A percentile compares a stretch with the other conserved stretches of the same genome.
Evolutionary conservation across 164 flowering plant species (phyloP).

Genomic region (Magnolia changhungtana): DNA sequence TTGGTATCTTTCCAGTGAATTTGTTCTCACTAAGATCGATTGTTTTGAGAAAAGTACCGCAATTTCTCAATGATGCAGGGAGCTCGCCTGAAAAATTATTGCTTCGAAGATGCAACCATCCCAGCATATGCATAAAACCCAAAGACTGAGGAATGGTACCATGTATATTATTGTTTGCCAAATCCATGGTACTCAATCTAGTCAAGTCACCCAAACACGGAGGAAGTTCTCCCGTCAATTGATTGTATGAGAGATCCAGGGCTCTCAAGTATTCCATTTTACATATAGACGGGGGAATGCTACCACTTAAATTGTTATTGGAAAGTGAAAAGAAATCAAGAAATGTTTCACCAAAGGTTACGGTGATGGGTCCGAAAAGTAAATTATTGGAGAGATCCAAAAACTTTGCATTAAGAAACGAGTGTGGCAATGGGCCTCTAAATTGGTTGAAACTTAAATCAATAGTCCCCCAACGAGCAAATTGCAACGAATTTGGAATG

Average conservation of each 20-base stretch:
- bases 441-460: too few relatives aligned
- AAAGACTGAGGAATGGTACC: conserved; percentile 6
- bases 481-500: neutral
- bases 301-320: neutral
- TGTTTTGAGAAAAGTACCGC: neutral
- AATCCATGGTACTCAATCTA: neutral
- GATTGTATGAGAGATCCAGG: conserved; percentile 8
- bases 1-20: conserved; percentile 12
- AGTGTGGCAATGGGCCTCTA: too few relatives aligned
- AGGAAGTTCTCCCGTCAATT: conserved; percentile 16
- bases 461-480: too few relatives aligned
- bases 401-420: too few relatives aligned
- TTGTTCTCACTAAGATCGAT: conserved; percentile 7
- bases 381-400: neutral
- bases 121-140: neutral
- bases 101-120: conserved; percentile 1
- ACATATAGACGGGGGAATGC: neutral
- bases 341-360: neutral
- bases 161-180: conserved; percentile 9
- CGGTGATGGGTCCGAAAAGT: neutral
- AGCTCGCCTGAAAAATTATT: conserved; percentile 8
- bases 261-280: neutral
- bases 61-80: conserved; percentile 1
- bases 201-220: conserved; percentile 2
- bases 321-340: neutral